Conservation (phyloP, 164 flowering plant genomes). For the Saururus chinensis region DNA sequence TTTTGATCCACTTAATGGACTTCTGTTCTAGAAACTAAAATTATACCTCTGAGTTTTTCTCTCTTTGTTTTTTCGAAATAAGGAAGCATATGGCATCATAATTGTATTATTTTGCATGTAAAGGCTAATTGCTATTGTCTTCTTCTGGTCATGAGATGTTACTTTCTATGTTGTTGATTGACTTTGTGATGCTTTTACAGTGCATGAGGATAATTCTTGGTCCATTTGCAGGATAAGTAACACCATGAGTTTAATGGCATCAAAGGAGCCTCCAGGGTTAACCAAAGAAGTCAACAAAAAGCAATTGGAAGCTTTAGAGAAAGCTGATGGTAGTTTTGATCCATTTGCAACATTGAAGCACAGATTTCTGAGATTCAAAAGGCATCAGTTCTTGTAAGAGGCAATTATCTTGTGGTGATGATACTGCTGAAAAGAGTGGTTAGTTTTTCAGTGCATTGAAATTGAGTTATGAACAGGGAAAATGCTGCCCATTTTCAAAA, state of each 20-base stretch:
- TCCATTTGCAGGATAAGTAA: conserved; percentile 25
- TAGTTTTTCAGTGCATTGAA: conserved; percentile 6
- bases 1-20: too few relatives aligned
- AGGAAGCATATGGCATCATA: too few relatives aligned
- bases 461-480: conserved; percentile 35
- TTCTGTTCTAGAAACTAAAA: too few relatives aligned
- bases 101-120: too few relatives aligned
- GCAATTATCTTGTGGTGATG: neutral
- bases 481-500: conserved; percentile 47
- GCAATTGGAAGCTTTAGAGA: conserved; percentile 16
- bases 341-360: conserved; percentile 50
- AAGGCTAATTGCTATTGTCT: too few relatives aligned
- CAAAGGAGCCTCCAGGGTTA: conserved; percentile 24
- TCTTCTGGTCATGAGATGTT: neutral
- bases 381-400: conserved; percentile 63
- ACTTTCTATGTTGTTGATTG: neutral
- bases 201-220: neutral
- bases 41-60: too few relatives aligned
- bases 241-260: conserved; percentile 30
- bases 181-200: neutral
- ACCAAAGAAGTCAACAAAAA: conserved; percentile 25
- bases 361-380: conserved; percentile 68
- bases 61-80: too few relatives aligned
- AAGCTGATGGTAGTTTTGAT: conserved; percentile 19
- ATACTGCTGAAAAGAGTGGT: conserved; percentile 5